A percentile compares a stretch with the other conserved stretches of the same genome.
These are phyloP conservation scores for Scleromitrula shiraiana DNA, from an alignment of 2,329 filamentous ascomycete species.

Conservation along the genomic window DNA sequence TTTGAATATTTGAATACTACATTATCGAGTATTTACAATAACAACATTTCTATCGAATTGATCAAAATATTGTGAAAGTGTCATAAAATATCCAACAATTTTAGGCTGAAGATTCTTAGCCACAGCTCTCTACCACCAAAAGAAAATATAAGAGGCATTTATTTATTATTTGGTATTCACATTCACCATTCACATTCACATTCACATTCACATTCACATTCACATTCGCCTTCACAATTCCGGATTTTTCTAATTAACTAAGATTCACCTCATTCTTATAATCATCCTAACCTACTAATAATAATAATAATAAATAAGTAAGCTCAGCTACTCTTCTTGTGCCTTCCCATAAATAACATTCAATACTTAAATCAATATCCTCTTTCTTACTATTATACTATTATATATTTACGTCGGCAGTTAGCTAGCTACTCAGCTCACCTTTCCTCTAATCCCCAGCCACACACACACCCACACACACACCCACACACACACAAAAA, in stretches of 20 bases:
- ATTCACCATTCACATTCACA: not conserved
- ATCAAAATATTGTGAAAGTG: not conserved
- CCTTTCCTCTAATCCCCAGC: not conserved
- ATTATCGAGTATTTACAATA: too few species aligned
- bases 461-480: not conserved
- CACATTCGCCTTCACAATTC: not conserved
- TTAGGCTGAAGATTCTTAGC: not conserved
- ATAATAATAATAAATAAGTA: too few species aligned
- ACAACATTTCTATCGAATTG: too few species aligned
- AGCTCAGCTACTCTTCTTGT: not conserved
- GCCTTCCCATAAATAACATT: not conserved
- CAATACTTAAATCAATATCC: not conserved
- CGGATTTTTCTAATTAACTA: not conserved
- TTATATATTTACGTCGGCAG: too few species aligned
- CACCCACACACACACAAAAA: not conserved
- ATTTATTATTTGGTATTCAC: too few species aligned
- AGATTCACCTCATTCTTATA: conserved; percentile 1
- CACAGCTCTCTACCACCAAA: too few species aligned
- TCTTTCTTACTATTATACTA: not conserved
- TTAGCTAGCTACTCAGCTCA: not conserved
- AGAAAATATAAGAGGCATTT: too few species aligned
- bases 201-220: not conserved
- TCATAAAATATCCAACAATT: not conserved
- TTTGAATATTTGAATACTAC: not conserved
- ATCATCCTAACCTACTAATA: too few species aligned